These are phyloP conservation scores for Globisporangium lucens DNA, from an alignment of 352 stramenopile genomes.

Conservation along the genomic window DNA sequence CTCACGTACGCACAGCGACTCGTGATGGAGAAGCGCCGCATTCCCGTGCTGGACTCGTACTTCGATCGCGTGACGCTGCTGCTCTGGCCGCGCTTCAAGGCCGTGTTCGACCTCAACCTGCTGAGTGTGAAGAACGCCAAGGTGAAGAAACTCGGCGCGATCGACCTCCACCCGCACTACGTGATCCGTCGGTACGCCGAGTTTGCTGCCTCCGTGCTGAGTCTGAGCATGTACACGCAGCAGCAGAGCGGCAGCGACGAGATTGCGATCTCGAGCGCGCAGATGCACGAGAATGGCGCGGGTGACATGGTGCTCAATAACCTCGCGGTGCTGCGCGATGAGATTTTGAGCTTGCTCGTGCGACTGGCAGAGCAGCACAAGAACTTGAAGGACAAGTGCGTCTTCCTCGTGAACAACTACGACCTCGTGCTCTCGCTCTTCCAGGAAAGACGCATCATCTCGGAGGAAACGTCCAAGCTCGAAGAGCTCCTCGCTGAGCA, in stretches of 20 bases:
- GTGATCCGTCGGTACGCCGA: constrained; percentile 96
- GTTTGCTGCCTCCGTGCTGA: constrained; percentile 95
- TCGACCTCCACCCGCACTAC: constrained; percentile 97
- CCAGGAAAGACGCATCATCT: constrained; percentile 91
- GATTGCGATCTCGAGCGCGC: constrained; percentile 45
- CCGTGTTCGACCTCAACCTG: constrained; percentile 95
- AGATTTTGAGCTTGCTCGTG: constrained; percentile 73
- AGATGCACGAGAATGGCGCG: constrained; percentile 80
- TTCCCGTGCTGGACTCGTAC: constrained; percentile 94
- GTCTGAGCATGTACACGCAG: constrained; percentile 83
- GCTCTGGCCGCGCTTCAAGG: constrained; percentile 97
- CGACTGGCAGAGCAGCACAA: constrained; percentile 91
- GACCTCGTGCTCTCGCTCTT: constrained; percentile 95
- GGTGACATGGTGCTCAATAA: constrained; percentile 95
- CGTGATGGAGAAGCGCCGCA: constrained; percentile 80
- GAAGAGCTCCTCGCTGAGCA: constrained; percentile 92
- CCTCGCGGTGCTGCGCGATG: constrained; percentile 76
- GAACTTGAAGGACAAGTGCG: constrained; percentile 91
- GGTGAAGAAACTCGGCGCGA: constrained; percentile 87
- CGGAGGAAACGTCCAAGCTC: constrained; percentile 94
- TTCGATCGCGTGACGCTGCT: constrained; percentile 95
- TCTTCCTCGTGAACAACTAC: constrained; percentile 99
- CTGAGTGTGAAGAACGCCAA: constrained; percentile 88
- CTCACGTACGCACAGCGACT: constrained; percentile 88
- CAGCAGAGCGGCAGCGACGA: constrained; percentile 23